Evolutionary conservation across 345 rosid genomes (phyloP).

Genomic region (Eucalyptus coolabah): DNA sequence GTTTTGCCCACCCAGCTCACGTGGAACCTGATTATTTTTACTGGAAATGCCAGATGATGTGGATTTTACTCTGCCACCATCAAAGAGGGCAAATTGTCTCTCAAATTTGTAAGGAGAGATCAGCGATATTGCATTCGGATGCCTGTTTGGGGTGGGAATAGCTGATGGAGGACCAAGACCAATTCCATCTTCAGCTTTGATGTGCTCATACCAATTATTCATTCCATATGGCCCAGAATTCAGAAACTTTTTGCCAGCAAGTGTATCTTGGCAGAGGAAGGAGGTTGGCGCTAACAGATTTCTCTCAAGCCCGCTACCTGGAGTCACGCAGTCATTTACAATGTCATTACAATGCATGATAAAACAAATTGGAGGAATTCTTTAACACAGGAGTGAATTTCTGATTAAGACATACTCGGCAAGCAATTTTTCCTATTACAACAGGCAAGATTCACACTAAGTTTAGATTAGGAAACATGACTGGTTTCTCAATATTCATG

Average conservation of each 20-base stretch:
- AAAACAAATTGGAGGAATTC: background rate
- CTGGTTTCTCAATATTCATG: background rate
- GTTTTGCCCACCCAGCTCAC: slow-evolving; percentile 9
- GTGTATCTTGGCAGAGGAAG: slow-evolving; percentile 44
- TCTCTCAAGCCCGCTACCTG: slow-evolving; percentile 20
- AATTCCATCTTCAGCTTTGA: slow-evolving; percentile 42
- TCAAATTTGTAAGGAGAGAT: slow-evolving; percentile 12
- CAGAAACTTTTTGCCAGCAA: slow-evolving; percentile 12
- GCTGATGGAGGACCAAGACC: slow-evolving; percentile 13
- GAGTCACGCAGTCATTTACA: background rate
- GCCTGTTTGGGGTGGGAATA: slow-evolving; percentile 12
- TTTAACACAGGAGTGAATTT: background rate
- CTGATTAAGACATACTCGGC: background rate
- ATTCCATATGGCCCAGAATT: slow-evolving; percentile 25
- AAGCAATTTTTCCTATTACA: background rate
- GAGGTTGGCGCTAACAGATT: slow-evolving; percentile 19
- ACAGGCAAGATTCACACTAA: background rate
- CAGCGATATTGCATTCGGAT: slow-evolving; percentile 12
- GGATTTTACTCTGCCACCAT: slow-evolving; percentile 9
- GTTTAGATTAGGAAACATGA: background rate
- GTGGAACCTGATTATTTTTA: slow-evolving; percentile 1
- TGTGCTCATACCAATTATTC: slow-evolving; percentile 21
- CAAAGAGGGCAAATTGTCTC: slow-evolving; percentile 13
- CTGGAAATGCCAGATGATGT: slow-evolving; percentile 8
- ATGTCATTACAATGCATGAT: background rate